Conservation (phyloP, 2,329 filamentous ascomycete species). For the Pestalotiopsis sp. region DNA sequence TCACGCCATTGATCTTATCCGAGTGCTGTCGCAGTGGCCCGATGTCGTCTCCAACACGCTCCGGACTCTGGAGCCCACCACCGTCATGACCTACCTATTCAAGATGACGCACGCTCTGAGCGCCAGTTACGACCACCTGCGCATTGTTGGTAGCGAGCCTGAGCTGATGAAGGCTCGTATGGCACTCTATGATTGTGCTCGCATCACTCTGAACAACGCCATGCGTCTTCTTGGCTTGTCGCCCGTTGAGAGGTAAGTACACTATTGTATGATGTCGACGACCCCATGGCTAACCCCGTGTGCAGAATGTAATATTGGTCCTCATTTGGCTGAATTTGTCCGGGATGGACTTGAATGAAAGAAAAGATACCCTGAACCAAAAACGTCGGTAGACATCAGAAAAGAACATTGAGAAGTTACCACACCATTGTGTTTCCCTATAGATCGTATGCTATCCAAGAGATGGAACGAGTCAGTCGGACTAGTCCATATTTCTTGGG, state of each 20-base stretch:
- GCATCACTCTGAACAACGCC: slow-evolving; percentile 76
- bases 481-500: neutral
- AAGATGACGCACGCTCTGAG: slow-evolving; percentile 82
- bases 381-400: neutral
- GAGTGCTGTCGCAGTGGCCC: slow-evolving; percentile 80
- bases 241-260: slow-evolving; percentile 64
- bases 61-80: slow-evolving; percentile 77
- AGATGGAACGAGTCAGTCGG: neutral
- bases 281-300: neutral
- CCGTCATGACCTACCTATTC: slow-evolving; percentile 54
- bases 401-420: neutral
- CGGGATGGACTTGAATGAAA: neutral
- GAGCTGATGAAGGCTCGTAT: slow-evolving; percentile 71
- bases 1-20: slow-evolving; percentile 61
- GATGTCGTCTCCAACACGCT: slow-evolving; percentile 82
- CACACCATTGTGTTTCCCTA: neutral
- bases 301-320: neutral
- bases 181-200: slow-evolving; percentile 75
- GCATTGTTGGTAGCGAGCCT: slow-evolving; percentile 77
- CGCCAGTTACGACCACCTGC: slow-evolving; percentile 78
- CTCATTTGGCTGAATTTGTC: neutral
- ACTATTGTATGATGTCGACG: neutral
- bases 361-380: neutral
- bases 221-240: slow-evolving; percentile 79
- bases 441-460: neutral